These are phyloP conservation scores for Tuber borchii DNA, from an alignment of 495 filamentous ascomycete genomes.

Conservation along the genomic window DNA sequence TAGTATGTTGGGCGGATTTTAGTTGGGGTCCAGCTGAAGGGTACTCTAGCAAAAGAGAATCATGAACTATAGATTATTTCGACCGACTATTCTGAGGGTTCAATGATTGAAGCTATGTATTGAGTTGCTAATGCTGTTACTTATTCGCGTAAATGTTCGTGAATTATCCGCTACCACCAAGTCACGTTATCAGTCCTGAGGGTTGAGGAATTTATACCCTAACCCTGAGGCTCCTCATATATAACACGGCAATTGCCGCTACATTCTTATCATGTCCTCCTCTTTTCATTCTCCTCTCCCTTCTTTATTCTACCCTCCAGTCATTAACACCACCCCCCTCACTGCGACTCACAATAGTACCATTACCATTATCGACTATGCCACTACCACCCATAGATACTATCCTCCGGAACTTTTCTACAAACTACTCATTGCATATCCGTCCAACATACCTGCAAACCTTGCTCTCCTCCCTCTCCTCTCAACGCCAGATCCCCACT, in stretches of 20 bases:
- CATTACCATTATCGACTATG: slow-evolving; percentile 13
- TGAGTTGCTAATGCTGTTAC: no score
- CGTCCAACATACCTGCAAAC: slow-evolving; percentile 29
- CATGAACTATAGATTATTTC: not conserved
- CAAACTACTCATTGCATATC: slow-evolving; percentile 14
- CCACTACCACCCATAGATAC: slow-evolving; percentile 22
- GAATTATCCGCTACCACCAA: not conserved
- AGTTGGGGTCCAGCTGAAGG: not conserved
- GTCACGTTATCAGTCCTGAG: not conserved
- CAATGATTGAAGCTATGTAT: not conserved
- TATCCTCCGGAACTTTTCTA: slow-evolving; percentile 29
- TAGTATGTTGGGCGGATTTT: not conserved
- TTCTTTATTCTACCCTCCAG: not conserved
- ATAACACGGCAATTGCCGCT: not conserved
- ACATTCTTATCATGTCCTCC: not conserved
- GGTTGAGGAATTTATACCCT: not conserved
- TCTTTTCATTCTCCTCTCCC: not conserved
- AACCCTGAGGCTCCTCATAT: not conserved
- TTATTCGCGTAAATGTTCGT: not conserved
- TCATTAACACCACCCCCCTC: not conserved
- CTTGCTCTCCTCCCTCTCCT: slow-evolving; percentile 39
- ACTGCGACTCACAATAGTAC: not conserved
- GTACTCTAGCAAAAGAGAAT: not conserved
- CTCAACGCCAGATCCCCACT: slow-evolving; percentile 52
- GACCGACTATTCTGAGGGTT: not conserved